phyloP scores from a whole-genome alignment of 495 filamentous ascomycete genomes.

The Neurospora africana region DNA sequence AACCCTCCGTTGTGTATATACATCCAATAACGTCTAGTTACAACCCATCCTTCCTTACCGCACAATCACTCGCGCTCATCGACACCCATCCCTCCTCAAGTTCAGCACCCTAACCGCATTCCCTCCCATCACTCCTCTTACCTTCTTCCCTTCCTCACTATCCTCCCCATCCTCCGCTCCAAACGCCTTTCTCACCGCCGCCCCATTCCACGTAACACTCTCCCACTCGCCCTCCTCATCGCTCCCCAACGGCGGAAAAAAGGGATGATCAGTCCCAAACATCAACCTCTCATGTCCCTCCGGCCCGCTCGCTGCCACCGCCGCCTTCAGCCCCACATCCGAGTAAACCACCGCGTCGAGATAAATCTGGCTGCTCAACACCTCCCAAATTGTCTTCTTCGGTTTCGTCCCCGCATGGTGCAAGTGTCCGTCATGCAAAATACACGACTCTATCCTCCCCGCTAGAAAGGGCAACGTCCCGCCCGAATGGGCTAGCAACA shows the following conservation, averaged over 20 bases:
- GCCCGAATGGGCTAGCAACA: slow-evolving; percentile 81
- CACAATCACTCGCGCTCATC: background rate
- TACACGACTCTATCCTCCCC: slow-evolving; percentile 79
- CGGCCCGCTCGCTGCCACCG: slow-evolving; percentile 49
- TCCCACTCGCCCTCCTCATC: slow-evolving; percentile 59
- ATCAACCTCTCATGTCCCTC: slow-evolving; percentile 60
- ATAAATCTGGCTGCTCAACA: slow-evolving; percentile 77
- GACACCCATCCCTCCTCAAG: slow-evolving; percentile 17
- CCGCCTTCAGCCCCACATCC: slow-evolving; percentile 62
- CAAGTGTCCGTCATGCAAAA: slow-evolving; percentile 68
- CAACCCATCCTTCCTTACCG: background rate
- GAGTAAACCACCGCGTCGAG: slow-evolving; percentile 84
- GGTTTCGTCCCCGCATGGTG: slow-evolving; percentile 27
- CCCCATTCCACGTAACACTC: slow-evolving; percentile 70
- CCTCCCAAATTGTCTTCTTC: slow-evolving; percentile 59
- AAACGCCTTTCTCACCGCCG: slow-evolving; percentile 55
- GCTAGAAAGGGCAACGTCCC: slow-evolving; percentile 85
- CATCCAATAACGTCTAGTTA: background rate
- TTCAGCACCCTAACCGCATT: slow-evolving; percentile 60
- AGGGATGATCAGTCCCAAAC: slow-evolving; percentile 91
- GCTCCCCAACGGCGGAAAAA: slow-evolving; percentile 71
- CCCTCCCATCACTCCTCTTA: slow-evolving; percentile 49
- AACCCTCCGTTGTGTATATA: background rate
- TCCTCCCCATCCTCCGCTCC: slow-evolving; percentile 8
- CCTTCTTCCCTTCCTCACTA: slow-evolving; percentile 33